These are phyloP conservation scores for Penstemon barbatus DNA, from an alignment of 257 asterid species.

Conservation along the genomic window DNA sequence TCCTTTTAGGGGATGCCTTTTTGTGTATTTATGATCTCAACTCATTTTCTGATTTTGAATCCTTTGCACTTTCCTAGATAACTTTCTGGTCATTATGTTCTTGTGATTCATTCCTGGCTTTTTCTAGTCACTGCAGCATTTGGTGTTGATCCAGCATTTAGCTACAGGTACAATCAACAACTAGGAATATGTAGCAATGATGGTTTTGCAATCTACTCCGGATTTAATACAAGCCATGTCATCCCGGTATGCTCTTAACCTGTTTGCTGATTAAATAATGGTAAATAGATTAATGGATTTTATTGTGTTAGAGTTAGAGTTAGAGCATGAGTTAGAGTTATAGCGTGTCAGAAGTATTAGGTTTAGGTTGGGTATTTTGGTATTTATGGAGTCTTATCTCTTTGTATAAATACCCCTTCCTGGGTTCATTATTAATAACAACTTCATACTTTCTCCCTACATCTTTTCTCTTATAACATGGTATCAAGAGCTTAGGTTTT, in stretches of 20 bases:
- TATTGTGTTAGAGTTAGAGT: no score
- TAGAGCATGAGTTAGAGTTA: no score
- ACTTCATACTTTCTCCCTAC: no score
- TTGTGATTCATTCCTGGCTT: conserved; percentile 17
- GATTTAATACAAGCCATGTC: conserved; percentile 85
- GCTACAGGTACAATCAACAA: conserved; percentile 82
- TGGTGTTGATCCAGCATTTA: conserved; percentile 95
- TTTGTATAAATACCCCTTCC: no score
- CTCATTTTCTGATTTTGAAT: not conserved
- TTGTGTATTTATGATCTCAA: not conserved
- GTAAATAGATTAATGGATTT: not conserved
- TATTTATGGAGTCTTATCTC: no score
- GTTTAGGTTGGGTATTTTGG: no score
- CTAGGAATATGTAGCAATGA: conserved; percentile 67
- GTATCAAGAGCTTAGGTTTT: no score
- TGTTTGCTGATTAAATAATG: conserved; percentile 24
- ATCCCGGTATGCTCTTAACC: conserved; percentile 74
- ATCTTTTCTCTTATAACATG: no score
- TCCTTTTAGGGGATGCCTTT: not conserved
- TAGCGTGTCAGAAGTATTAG: no score
- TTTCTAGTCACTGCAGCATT: conserved; percentile 59
- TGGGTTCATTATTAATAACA: no score
- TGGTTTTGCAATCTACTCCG: conserved; percentile 90
- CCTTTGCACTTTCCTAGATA: conserved; percentile 8
- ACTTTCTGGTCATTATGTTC: not conserved